Evolutionary conservation across 2,329 filamentous ascomycete genomes (phyloP).

Genomic region (Epichloe typhina): DNA sequence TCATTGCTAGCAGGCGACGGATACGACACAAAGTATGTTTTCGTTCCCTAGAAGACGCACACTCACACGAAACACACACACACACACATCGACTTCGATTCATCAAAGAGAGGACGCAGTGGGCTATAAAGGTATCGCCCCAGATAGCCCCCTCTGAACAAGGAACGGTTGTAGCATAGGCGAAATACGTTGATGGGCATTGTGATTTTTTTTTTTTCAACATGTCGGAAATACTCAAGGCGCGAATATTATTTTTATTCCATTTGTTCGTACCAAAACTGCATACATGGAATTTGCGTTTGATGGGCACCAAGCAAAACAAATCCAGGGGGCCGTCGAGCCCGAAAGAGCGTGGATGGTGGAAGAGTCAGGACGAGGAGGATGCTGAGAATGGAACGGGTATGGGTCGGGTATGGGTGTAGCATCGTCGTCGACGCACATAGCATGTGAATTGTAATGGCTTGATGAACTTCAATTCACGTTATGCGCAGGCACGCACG

Average conservation of each 20-base stretch:
- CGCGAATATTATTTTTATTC: not conserved
- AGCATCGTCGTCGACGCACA: constrained; percentile 8
- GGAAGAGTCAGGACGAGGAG: not conserved
- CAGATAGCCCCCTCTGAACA: constrained; percentile 1
- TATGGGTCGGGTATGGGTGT: constrained; percentile 4
- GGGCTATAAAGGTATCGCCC: not conserved
- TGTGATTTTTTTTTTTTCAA: constrained; percentile 6
- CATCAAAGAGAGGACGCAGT: constrained; percentile 3
- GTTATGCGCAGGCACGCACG: not conserved
- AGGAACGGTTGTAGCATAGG: constrained; percentile 22
- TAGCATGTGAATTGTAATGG: constrained; percentile 5
- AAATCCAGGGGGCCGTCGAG: not conserved
- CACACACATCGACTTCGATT: not conserved
- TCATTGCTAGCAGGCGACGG: not conserved
- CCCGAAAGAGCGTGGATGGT: not conserved
- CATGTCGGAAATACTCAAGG: not conserved
- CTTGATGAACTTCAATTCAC: not conserved
- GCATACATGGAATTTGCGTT: not conserved
- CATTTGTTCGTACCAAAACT: not conserved
- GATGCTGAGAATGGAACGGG: not conserved
- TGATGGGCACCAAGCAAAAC: not conserved
- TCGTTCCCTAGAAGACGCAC: constrained; percentile 1
- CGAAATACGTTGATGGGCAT: constrained; percentile 14
- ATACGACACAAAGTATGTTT: not conserved
- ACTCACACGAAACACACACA: constrained; percentile 4